Base-by-base conservation (phyloP, 352 stramenopile genomes). In the Peronospora farinosa region DNA sequence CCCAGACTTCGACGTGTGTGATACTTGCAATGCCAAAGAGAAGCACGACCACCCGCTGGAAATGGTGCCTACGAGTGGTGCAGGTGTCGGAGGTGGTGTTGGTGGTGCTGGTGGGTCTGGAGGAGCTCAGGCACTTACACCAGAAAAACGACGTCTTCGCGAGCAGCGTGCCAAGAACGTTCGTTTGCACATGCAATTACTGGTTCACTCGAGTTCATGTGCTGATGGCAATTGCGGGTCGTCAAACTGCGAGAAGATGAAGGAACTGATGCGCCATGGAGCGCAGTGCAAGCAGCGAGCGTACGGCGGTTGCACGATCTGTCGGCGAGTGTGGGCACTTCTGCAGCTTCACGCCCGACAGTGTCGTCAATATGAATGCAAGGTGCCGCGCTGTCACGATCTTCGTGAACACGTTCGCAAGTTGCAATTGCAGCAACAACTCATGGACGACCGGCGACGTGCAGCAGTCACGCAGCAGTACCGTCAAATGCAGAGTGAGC, bases 161-260 rank as follows among this genome's bases (percentile, higher is more conserved):
- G 84, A 93, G 54, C 76, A 95, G 51, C 82, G 93, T 12, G 87
- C 96, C 47, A 94, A 97, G 63, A 97, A 94, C 48, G 96, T 99
- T 56, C 84, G 90, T 45, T 70, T 98, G 21, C 95, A 98, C 72
- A 98, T 99, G 95, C 95, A 98, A 67, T 74, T 99, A 42, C 70
- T 98, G n/a, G 78, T 96, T 54, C 96, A 99, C 71, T 95, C 96
- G 31, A 97, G 92, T 37, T 95, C 82, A 12, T 99, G 96, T 57
- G 74, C 65, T 5, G 86, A 95, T 35, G 65, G 82, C 28, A 94
- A 95, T 33, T 99, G 95, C 63, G 80, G 86, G 19, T 98, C 91
- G 33, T 89, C 83, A 8, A 99, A 99, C 69, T 99, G 96, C 79
- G 88, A 89, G 40, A 98, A 98, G 77, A 99, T 99, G 96, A 98